Percentiles rank a stretch among this genome's conserved stretches.
These are phyloP conservation scores for Microthyrium microscopicum DNA, from an alignment of 2,329 filamentous ascomycete genomes.

Conservation along the genomic window DNA sequence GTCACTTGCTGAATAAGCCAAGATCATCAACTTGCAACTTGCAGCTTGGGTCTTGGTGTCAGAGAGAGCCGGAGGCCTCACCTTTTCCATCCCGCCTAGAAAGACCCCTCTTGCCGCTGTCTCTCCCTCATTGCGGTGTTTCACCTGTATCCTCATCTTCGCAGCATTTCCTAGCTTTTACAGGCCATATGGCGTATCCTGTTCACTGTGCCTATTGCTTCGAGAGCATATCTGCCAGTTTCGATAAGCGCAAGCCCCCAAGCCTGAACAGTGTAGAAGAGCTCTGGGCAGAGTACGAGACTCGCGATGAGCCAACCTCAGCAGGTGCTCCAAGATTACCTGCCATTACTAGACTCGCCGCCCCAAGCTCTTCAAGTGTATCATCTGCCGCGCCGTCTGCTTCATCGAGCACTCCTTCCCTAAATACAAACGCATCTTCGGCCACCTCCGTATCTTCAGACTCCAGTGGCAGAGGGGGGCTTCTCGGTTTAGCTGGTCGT, in stretches of 20 bases:
- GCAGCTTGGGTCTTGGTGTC: too few species aligned
- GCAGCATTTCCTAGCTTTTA: too few species aligned
- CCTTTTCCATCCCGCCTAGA: too few species aligned
- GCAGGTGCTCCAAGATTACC: constrained; percentile 18
- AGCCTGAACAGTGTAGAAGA: constrained; percentile 52
- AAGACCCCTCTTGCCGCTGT: too few species aligned
- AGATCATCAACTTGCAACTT: too few species aligned
- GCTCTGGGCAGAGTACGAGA: constrained; percentile 43
- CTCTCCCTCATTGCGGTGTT: too few species aligned
- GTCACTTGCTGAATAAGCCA: too few species aligned
- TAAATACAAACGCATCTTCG: constrained; percentile 14
- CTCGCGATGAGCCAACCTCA: constrained; percentile 17
- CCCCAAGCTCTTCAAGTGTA: constrained; percentile 25
- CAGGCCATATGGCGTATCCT: constrained; percentile 65
- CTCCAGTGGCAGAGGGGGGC: too few species aligned
- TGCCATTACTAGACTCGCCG: constrained; percentile 28
- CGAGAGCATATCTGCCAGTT: constrained; percentile 62
- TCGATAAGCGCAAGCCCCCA: constrained; percentile 52
- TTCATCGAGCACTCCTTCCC: constrained; percentile 13
- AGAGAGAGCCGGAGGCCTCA: too few species aligned
- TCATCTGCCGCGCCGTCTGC: constrained; percentile 33
- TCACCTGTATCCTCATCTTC: too few species aligned
- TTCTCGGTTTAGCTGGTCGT: constrained; percentile 19
- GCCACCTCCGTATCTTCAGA: constrained; percentile 14
- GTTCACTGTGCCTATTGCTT: constrained; percentile 90